phyloP scores from a whole-genome alignment of 2,329 filamentous ascomycete genomes.

The Lojkania enalia region DNA sequence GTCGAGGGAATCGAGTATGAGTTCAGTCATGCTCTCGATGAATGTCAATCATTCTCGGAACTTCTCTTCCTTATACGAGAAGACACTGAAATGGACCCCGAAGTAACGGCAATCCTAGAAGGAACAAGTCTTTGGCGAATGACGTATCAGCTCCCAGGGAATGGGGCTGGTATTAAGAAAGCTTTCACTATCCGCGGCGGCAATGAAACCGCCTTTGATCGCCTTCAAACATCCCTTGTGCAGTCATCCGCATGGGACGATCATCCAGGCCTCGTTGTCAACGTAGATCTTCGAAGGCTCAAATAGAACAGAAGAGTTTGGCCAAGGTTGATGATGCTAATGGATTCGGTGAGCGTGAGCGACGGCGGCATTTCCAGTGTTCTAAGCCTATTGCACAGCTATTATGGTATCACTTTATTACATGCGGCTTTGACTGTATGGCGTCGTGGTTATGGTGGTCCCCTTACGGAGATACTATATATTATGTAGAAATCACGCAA shows the following conservation, averaged over 20 bases:
- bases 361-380: slow-evolving; percentile 54
- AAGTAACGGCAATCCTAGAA: neutral
- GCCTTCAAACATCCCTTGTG: neutral
- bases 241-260: neutral
- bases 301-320: neutral
- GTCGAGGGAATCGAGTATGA: neutral
- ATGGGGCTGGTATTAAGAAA: neutral
- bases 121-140: neutral
- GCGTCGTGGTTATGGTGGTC: no score
- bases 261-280: slow-evolving; percentile 39
- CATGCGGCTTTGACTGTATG: slow-evolving; percentile 57
- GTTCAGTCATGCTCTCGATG: neutral
- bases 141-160: neutral
- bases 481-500: no score
- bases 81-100: neutral
- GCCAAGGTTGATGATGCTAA: slow-evolving; percentile 21
- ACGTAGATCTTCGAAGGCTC: slow-evolving; percentile 42
- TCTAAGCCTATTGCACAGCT: slow-evolving; percentile 67
- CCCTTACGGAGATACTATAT: no score
- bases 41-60: neutral
- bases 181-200: neutral
- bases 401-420: slow-evolving; percentile 55
- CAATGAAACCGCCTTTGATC: neutral
- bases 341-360: slow-evolving; percentile 54
- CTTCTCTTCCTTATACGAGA: neutral